Percentiles rank a stretch among this genome's conserved stretches.
Evolutionary conservation across 2,329 filamentous ascomycete genomes (phyloP).

Genomic region (Falciphora oryzae): DNA sequence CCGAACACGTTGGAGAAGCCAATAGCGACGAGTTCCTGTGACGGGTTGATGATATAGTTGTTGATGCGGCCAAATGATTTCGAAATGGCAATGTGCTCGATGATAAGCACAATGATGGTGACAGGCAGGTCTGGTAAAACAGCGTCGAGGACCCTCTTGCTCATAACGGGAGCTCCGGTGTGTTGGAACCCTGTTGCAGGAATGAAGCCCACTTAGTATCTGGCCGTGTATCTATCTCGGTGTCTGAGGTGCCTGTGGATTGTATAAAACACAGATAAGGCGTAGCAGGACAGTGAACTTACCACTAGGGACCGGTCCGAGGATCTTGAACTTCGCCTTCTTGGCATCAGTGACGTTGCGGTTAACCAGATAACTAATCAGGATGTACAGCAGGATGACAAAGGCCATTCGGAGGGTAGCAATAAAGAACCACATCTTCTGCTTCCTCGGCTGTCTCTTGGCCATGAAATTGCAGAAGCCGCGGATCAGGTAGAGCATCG

Average conservation of each 20-base stretch:
- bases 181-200: slow-evolving; percentile 63
- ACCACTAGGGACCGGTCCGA: slow-evolving; percentile 73
- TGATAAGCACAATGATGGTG: slow-evolving; percentile 86
- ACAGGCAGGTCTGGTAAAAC: slow-evolving; percentile 73
- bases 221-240: background rate
- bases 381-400: slow-evolving; percentile 76
- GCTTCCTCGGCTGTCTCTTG: slow-evolving; percentile 51
- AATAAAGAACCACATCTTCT: slow-evolving; percentile 65
- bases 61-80: slow-evolving; percentile 96
- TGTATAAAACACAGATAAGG: background rate
- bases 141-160: slow-evolving; percentile 56
- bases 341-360: slow-evolving; percentile 46
- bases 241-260: background rate
- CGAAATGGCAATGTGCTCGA: slow-evolving; percentile 94
- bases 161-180: slow-evolving; percentile 66
- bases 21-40: slow-evolving; percentile 92
- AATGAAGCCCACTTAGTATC: background rate
- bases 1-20: slow-evolving; percentile 85
- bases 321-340: slow-evolving; percentile 64
- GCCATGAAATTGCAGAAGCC: slow-evolving; percentile 54
- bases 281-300: slow-evolving; percentile 16
- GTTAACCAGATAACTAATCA: slow-evolving; percentile 83
- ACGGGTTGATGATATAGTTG: slow-evolving; percentile 93
- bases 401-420: slow-evolving; percentile 72
- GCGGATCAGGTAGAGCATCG: slow-evolving; percentile 61